Conservation (phyloP, 352 stramenopile genomes). For the Pythium rhizo-oryzae region DNA sequence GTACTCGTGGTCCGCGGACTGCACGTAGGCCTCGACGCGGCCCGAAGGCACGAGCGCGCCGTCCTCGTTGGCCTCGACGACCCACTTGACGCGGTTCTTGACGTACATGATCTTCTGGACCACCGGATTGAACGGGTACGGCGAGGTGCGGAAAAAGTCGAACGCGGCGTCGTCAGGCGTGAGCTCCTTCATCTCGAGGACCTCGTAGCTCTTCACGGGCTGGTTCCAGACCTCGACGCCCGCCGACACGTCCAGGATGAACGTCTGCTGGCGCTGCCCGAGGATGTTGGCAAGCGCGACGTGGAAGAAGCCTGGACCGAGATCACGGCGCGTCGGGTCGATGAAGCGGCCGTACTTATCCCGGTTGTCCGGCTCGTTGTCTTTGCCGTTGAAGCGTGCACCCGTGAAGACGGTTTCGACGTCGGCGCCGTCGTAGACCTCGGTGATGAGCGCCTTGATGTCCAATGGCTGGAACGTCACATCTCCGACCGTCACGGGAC, state of each 20-base stretch:
- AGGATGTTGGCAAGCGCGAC: conserved; percentile 43
- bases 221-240: conserved; percentile 61
- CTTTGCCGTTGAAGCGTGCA: conserved; percentile 36
- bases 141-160: conserved; percentile 7
- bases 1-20: conserved; percentile 41
- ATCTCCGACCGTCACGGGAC: conserved; percentile 38
- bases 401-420: conserved; percentile 43
- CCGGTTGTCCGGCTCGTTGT: conserved; percentile 9
- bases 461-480: conserved; percentile 30
- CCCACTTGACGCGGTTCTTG: conserved; percentile 44
- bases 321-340: conserved; percentile 40
- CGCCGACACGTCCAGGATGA: conserved; percentile 44
- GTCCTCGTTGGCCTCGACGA: conserved; percentile 44
- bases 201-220: conserved; percentile 46
- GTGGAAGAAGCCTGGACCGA: conserved; percentile 46
- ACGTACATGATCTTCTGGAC: conserved; percentile 42
- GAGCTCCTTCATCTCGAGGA: conserved; percentile 37
- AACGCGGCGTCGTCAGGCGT: conserved; percentile 24
- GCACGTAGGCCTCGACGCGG: conserved; percentile 10
- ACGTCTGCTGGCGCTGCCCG: conserved; percentile 35
- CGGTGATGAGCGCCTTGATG: conserved; percentile 28
- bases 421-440: conserved; percentile 27
- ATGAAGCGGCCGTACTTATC: conserved; percentile 54
- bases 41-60: conserved; percentile 37
- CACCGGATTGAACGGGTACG: conserved; percentile 47